These are phyloP conservation scores for Cladobotryum protrusum DNA, from an alignment of 2,329 filamentous ascomycete genomes.

Conservation along the genomic window DNA sequence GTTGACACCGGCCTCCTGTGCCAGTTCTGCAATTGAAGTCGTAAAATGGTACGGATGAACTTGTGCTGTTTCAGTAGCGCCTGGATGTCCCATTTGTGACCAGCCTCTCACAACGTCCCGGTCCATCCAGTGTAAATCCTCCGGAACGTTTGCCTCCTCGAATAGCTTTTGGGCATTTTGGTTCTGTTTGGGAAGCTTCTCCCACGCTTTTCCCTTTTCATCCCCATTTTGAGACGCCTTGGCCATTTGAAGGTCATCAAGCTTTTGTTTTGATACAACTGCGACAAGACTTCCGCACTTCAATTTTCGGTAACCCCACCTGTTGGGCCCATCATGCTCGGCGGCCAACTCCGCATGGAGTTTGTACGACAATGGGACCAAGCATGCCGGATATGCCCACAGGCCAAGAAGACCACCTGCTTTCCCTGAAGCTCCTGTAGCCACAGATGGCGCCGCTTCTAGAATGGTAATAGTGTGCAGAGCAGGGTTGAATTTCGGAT, in stretches of 20 bases:
- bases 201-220: conserved; percentile 44
- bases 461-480: conserved; percentile 77
- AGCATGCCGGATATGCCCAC: conserved; percentile 81
- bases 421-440: conserved; percentile 90
- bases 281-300: conserved; percentile 59
- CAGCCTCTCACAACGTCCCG: conserved; percentile 61
- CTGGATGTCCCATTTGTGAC: conserved; percentile 68
- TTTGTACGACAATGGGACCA: conserved; percentile 80
- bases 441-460: conserved; percentile 75
- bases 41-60: conserved; percentile 93
- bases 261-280: conserved; percentile 30
- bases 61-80: conserved; percentile 75
- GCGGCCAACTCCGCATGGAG: conserved; percentile 79
- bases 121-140: conserved; percentile 80
- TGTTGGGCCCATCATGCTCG: conserved; percentile 68
- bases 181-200: conserved; percentile 57
- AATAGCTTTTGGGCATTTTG: conserved; percentile 40
- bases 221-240: conserved; percentile 5
- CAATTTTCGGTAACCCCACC: conserved; percentile 82
- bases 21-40: conserved; percentile 71
- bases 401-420: conserved; percentile 83
- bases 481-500: conserved; percentile 69
- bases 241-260: conserved; percentile 23
- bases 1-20: conserved; percentile 60
- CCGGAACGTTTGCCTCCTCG: conserved; percentile 58